These are phyloP conservation scores for Spinellus fusiger DNA, from an alignment of 192 early-diverging fungal genomes.

Conservation along the genomic window DNA sequence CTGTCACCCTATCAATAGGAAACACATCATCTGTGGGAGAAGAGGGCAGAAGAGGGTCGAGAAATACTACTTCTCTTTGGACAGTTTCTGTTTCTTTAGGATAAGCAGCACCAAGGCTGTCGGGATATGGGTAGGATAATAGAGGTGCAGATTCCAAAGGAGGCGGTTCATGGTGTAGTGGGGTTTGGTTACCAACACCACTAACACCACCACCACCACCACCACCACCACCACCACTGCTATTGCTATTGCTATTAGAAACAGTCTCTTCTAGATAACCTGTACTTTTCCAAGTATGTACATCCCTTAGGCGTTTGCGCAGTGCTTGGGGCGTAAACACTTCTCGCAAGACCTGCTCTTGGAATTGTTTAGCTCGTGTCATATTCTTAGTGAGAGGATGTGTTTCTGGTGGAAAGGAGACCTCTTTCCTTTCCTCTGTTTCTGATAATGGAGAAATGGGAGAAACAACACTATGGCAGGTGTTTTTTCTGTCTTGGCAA, in stretches of 20 bases:
- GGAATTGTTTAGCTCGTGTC: conserved; percentile 18
- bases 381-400: not conserved
- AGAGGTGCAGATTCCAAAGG: too few species aligned
- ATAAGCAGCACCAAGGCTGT: too few species aligned
- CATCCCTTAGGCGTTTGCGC: conserved; percentile 61
- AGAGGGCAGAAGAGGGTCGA: not conserved
- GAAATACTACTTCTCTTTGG: too few species aligned
- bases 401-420: not conserved
- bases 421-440: too few species aligned
- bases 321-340: conserved; percentile 85
- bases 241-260: too few species aligned
- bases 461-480: too few species aligned
- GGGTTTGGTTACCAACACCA: conserved; percentile 5
- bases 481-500: conserved; percentile 15
- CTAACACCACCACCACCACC: too few species aligned
- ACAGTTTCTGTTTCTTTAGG: too few species aligned
- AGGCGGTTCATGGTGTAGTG: not conserved
- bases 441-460: too few species aligned
- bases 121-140: too few species aligned
- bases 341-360: conserved; percentile 86
- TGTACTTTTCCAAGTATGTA: conserved; percentile 22
- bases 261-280: too few species aligned
- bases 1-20: conserved; percentile 6
- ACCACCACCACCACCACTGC: not conserved
- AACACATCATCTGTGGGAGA: not conserved